Conservation (phyloP, 2,329 filamentous ascomycete genomes). For the Trichoderma brevicompactum region DNA sequence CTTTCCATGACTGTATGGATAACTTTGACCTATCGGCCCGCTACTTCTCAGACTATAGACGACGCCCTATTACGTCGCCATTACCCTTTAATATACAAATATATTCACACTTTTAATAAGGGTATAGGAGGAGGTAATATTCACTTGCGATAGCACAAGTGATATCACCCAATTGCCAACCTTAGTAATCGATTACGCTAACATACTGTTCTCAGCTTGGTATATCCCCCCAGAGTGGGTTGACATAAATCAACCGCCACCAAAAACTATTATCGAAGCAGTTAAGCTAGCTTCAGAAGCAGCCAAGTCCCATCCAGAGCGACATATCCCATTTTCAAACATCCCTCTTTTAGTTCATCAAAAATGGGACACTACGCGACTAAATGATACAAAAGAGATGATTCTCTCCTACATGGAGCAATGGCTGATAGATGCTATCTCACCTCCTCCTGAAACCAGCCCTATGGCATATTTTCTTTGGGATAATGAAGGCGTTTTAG, state of each 20-base stretch:
- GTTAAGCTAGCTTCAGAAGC: slow-evolving; percentile 30
- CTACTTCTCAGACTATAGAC: not conserved
- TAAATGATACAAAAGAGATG: slow-evolving; percentile 30
- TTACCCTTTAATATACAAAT: slow-evolving; percentile 33
- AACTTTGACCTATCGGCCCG: not conserved
- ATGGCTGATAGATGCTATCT: slow-evolving; percentile 32
- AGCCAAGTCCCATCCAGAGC: slow-evolving; percentile 26
- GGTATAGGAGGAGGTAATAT: slow-evolving; percentile 32
- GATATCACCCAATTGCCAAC: not conserved
- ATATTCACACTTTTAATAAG: slow-evolving; percentile 31
- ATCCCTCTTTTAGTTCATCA: slow-evolving; percentile 37
- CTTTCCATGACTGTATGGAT: not conserved
- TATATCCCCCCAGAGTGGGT: slow-evolving; percentile 34
- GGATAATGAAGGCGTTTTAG: slow-evolving; percentile 33
- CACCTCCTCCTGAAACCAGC: slow-evolving; percentile 16
- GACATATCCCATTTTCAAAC: slow-evolving; percentile 33
- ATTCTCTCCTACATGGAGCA: slow-evolving; percentile 33
- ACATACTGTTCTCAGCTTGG: slow-evolving; percentile 31
- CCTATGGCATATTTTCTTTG: slow-evolving; percentile 37
- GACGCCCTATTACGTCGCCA: not conserved
- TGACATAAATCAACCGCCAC: slow-evolving; percentile 20
- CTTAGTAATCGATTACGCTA: not conserved
- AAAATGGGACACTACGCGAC: slow-evolving; percentile 32
- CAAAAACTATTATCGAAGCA: slow-evolving; percentile 34
- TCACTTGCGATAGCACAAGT: too few relatives aligned